Percentiles rank a stretch among this genome's conserved stretches.
phyloP scores from a whole-genome alignment of 768 basidiomycete species.

The Inosperma sp. region DNA sequence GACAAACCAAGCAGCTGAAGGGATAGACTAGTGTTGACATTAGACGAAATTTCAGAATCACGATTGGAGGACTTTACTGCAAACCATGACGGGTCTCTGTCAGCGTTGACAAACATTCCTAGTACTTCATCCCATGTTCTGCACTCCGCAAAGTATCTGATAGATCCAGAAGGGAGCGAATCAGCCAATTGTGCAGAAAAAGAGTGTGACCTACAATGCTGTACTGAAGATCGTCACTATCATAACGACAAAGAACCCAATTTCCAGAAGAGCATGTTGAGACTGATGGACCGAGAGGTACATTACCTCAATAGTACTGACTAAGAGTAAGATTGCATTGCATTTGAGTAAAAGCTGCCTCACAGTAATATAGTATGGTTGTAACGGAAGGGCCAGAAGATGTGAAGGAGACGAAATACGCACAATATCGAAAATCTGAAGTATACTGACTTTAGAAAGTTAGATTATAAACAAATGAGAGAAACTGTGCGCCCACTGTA shows the following conservation, averaged over 20 bases:
- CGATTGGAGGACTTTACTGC: conserved; percentile 39
- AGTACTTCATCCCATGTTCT: conserved; percentile 84
- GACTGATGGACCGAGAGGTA: conserved; percentile 82
- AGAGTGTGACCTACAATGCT: conserved; percentile 52
- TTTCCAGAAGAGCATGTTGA: conserved; percentile 78
- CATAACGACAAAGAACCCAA: conserved; percentile 87
- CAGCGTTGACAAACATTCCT: conserved; percentile 76
- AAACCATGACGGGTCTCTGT: conserved; percentile 80
- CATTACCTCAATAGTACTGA: conserved; percentile 88
- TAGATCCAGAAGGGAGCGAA: too few relatives aligned
- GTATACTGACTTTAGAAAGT: too few relatives aligned
- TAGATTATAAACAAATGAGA: too few relatives aligned
- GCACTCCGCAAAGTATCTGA: conserved; percentile 83
- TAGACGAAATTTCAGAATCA: not conserved
- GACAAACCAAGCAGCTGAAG: too few relatives aligned
- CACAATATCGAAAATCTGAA: too few relatives aligned
- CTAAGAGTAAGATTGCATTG: not conserved
- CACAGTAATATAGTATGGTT: conserved; percentile 78
- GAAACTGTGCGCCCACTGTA: too few relatives aligned
- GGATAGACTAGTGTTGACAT: too few relatives aligned
- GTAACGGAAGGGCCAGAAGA: conserved; percentile 75
- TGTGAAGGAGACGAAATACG: too few relatives aligned
- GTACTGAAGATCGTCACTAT: conserved; percentile 90
- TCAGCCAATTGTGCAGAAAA: not conserved
- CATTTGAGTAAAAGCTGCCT: conserved; percentile 31